Conservation (phyloP, 495 filamentous ascomycete genomes). For the Aspergillus mulundensis region DNA sequence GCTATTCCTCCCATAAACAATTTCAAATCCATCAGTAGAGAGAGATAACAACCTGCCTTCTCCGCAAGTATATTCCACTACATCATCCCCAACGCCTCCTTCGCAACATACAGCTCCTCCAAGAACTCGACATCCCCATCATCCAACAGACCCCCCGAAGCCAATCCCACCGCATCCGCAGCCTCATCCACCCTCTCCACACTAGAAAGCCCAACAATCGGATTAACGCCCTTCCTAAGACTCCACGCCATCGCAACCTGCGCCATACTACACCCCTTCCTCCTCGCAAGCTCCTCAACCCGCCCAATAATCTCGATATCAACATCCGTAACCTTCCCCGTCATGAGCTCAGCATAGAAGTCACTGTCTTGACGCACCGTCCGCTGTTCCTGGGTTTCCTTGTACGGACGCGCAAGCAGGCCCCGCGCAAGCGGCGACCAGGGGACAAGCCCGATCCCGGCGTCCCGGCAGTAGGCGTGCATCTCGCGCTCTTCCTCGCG, state of each 20-base stretch:
- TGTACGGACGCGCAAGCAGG: slow-evolving; percentile 43
- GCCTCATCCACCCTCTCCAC: slow-evolving; percentile 54
- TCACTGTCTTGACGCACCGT: no score
- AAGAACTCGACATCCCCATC: slow-evolving; percentile 55
- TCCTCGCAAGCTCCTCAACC: slow-evolving; percentile 56
- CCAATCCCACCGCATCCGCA: slow-evolving; percentile 40
- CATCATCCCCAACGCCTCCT: slow-evolving; percentile 15
- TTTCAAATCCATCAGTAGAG: no score
- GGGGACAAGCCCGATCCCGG: slow-evolving; percentile 64
- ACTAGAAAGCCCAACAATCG: slow-evolving; percentile 60
- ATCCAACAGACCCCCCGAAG: slow-evolving; percentile 28
- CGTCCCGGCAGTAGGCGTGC: slow-evolving; percentile 62
- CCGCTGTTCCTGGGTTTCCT: no score
- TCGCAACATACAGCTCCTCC: slow-evolving; percentile 51
- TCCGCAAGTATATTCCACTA: no score
- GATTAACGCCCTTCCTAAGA: slow-evolving; percentile 40
- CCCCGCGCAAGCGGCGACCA: slow-evolving; percentile 57
- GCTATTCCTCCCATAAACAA: no score
- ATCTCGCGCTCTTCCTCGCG: slow-evolving; percentile 73
- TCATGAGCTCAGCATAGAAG: no score
- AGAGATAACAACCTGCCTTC: no score
- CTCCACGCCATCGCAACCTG: slow-evolving; percentile 62
- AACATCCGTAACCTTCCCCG: slow-evolving; percentile 13
- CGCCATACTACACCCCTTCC: slow-evolving; percentile 53
- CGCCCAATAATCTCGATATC: slow-evolving; percentile 48